Base-by-base conservation (phyloP, 2,329 filamentous ascomycete genomes). In the Cytospora paraplurivora region DNA sequence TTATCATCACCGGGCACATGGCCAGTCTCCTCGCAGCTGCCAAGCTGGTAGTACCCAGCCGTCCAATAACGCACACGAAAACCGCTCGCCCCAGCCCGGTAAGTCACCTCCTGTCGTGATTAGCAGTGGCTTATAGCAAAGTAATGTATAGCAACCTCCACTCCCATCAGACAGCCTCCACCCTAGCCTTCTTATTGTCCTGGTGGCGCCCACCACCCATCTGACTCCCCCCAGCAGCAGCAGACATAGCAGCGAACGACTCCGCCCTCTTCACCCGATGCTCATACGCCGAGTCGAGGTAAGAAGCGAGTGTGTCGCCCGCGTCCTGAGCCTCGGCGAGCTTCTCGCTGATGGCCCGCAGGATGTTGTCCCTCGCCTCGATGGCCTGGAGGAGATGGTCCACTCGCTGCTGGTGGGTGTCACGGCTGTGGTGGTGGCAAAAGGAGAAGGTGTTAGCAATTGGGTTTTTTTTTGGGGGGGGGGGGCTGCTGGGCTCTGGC, bases 201-300 rank as follows among this genome's bases (percentile, higher is more conserved):
- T 34, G 35, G 19, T 47, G 44, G 27, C 27, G 27, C 27, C 27
- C 27, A 27, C 27, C 27, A 12, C 33, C 53, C 32, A 61, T 44
- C 38, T 52, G 53, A 15, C 56, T 57, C 49, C 32, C 49, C n/a
- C 27, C 27, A 27, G 27, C 27, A 27, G 27, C 27, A 27, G 15
- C 38, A 33, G 53, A 50, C 49, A 52, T 41, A 41, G 34, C n/a
- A 41, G 34, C n/a, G 35, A 60, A 34, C 33, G 53, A 35, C 34
- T 56, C 57, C 1, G 71, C 69, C 27, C 68, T 68, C 33, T 67
- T 65, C 11, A 67, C 57, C 5, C 69, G 65, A 1, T 67, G 67
- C 7, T 52, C 50, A 33, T 69, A 72, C 21, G 66, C 68, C 15
- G 19, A 64, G 17, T 68, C 62, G 32, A 72, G 64, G 35, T 68